Evolutionary conservation across 164 flowering plant genomes (phyloP).

Genomic region (Vitis cinerea): DNA sequence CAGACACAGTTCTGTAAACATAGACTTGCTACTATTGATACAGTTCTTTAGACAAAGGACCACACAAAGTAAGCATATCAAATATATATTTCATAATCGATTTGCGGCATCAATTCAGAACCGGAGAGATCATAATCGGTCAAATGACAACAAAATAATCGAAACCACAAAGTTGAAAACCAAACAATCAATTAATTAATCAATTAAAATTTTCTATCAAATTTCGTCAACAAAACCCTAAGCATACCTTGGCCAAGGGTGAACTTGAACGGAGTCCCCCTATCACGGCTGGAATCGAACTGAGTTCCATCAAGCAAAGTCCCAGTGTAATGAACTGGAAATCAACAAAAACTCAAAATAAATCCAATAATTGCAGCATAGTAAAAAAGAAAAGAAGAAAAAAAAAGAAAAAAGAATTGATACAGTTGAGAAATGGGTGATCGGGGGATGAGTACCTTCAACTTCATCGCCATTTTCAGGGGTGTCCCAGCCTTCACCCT

Average conservation of each 20-base stretch:
- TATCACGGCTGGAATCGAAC: constrained; percentile 89
- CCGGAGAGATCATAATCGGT: no score
- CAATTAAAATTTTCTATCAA: no score
- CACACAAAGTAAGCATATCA: no score
- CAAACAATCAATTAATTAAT: not conserved
- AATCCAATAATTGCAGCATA: not conserved
- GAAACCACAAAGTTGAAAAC: not conserved
- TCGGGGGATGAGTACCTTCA: constrained; percentile 49
- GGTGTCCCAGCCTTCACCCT: constrained; percentile 82
- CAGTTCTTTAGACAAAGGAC: no score
- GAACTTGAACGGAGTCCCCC: constrained; percentile 82
- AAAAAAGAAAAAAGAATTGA: not conserved
- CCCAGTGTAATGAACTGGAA: constrained; percentile 90
- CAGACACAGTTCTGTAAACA: no score
- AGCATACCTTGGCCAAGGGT: constrained; percentile 84
- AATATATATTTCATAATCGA: no score
- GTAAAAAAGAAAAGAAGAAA: not conserved
- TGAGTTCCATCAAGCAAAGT: constrained; percentile 89
- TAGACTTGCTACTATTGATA: no score
- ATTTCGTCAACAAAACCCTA: not conserved
- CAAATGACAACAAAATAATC: not conserved
- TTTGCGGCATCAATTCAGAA: no score
- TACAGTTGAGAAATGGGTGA: no score
- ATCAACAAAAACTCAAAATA: constrained; percentile 7
- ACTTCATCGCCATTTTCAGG: constrained; percentile 89